phyloP scores from a whole-genome alignment of 305 asterid genomes.

The Ajuga reptans region DNA sequence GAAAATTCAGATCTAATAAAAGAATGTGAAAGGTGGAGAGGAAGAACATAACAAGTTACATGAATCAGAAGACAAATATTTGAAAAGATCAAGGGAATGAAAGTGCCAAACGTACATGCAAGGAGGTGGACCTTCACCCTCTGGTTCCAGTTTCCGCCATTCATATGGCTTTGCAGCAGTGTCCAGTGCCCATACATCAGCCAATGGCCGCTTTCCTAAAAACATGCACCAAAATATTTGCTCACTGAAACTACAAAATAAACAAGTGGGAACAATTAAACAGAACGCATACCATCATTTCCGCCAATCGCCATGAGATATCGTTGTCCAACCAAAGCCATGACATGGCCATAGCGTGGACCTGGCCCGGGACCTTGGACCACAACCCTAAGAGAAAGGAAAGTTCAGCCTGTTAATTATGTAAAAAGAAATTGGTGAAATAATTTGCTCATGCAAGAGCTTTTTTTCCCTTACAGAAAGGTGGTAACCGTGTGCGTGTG shows the following conservation, averaged over 20 bases:
- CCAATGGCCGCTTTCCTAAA: conserved; percentile 92
- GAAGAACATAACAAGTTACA: not conserved
- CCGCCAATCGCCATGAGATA: conserved; percentile 99
- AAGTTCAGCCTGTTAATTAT: conserved; percentile 10
- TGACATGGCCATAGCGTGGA: conserved; percentile 98
- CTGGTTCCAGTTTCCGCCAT: conserved; percentile 99
- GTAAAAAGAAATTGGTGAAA: conserved; percentile 4
- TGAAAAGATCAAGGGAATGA: not conserved
- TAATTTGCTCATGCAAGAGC: conserved; percentile 4
- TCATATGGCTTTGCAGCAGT: conserved; percentile 99
- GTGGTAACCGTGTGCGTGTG: not conserved
- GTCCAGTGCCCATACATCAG: conserved; percentile 99
- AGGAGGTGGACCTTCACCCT: conserved; percentile 98
- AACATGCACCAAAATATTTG: conserved; percentile 22
- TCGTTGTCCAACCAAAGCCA: conserved; percentile 99
- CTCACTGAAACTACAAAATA: conserved; percentile 8
- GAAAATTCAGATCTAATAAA: not conserved
- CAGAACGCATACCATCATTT: conserved; percentile 75
- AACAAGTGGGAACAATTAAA: not conserved
- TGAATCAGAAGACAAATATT: not conserved
- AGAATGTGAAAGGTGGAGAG: not conserved
- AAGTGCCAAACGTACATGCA: conserved; percentile 63
- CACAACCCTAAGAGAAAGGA: conserved; percentile 59
- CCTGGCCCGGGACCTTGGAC: conserved; percentile 99
- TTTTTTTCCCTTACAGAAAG: not conserved